Percentiles rank a stretch among this genome's conserved stretches.
Conservation (phyloP, 176 grass and related monocot genomes). For the Carex cristatella region DNA sequence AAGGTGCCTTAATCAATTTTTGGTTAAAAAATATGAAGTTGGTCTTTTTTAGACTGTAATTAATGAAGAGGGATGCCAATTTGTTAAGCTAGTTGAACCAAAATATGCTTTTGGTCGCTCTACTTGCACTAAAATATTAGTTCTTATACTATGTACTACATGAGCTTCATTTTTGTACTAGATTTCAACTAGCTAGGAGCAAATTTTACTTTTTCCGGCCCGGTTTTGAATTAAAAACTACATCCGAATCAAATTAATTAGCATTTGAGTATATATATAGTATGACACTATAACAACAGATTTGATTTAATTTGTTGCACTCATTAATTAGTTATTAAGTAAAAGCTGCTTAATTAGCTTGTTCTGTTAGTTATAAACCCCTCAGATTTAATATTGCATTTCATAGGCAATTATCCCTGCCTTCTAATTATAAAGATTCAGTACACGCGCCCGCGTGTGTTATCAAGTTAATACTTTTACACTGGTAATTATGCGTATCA, state of each 20-base stretch:
- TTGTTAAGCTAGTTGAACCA: constrained; percentile 5
- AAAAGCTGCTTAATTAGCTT: background rate
- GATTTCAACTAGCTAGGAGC: background rate
- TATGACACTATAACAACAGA: background rate
- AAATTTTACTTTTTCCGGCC: background rate
- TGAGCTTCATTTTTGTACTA: background rate
- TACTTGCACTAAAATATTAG: constrained; percentile 3
- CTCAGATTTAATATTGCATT: too few species aligned
- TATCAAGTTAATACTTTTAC: constrained; percentile 5
- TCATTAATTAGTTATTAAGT: background rate
- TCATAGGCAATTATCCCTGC: too few species aligned
- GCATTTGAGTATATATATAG: background rate
- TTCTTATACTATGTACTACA: background rate
- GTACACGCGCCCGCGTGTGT: background rate
- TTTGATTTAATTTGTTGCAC: too few species aligned
- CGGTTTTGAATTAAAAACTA: background rate
- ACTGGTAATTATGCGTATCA: background rate
- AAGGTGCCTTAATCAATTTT: background rate
- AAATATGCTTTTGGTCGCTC: background rate
- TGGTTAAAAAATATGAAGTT: background rate
- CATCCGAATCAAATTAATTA: background rate
- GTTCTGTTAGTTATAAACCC: background rate
- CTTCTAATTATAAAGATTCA: too few species aligned
- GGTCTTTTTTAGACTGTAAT: background rate
- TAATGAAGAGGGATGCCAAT: background rate